A percentile compares a stretch with the other conserved stretches of the same genome.
phyloP scores from a whole-genome alignment of 371 early-diverging fungal genomes.

The Mucor mucedo region DNA sequence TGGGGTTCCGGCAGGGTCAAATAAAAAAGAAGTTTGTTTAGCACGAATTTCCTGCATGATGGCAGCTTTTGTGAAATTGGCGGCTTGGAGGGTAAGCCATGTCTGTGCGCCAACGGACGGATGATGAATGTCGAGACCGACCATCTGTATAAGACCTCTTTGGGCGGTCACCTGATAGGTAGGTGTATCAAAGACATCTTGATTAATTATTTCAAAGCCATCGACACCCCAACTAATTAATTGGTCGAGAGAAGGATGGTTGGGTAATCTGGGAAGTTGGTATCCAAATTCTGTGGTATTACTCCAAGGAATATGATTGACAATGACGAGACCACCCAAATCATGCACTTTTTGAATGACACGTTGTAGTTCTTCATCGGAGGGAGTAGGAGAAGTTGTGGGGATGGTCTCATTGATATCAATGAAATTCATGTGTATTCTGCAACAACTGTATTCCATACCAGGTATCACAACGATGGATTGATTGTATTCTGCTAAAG shows the following conservation, averaged over 20 bases:
- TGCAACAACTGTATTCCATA: conserved; percentile 77
- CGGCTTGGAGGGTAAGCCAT: conserved; percentile 70
- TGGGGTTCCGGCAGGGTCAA: conserved; percentile 74
- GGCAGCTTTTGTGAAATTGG: conserved; percentile 42
- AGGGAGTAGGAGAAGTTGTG: conserved; percentile 61
- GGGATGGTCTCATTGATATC: conserved; percentile 73
- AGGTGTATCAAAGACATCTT: conserved; percentile 63
- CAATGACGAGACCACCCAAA: conserved; percentile 76
- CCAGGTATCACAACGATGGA: conserved; percentile 72
- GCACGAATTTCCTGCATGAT: conserved; percentile 68
- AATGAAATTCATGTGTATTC: conserved; percentile 80
- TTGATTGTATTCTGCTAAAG: conserved; percentile 56
- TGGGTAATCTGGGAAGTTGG: conserved; percentile 62
- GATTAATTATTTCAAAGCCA: conserved; percentile 75
- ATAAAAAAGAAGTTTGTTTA: conserved; percentile 68
- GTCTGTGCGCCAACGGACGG: conserved; percentile 62
- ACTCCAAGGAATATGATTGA: conserved; percentile 85
- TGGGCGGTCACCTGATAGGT: conserved; percentile 58
- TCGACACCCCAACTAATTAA: conserved; percentile 75
- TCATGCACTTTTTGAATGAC: conserved; percentile 68
- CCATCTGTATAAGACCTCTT: conserved; percentile 57
- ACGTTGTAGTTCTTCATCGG: conserved; percentile 65
- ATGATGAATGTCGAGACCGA: conserved; percentile 74
- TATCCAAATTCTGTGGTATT: conserved; percentile 70
- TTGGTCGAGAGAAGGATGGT: conserved; percentile 67